Base-by-base conservation (phyloP, 148 eudicot genomes). In the Amaranthus palmeri region DNA sequence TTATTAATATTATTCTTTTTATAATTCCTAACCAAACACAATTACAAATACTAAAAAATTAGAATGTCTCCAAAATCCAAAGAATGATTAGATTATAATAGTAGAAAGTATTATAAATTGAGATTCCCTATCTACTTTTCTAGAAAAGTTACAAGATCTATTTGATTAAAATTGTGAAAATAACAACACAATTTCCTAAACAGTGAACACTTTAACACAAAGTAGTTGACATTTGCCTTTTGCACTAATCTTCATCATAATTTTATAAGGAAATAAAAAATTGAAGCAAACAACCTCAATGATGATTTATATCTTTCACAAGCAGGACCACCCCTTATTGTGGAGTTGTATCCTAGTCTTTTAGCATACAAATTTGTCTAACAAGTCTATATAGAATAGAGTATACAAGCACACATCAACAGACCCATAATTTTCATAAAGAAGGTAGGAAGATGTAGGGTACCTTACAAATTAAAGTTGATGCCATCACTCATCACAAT, bases 271-370 rank as follows among this genome's bases (percentile, higher is more conserved):
- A 6, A 6, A 15, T 61, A 46, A 54, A 42, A 6, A 6, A 15
- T 15, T 15, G 54, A 57, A 63, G 18, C 76, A 63, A 61, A 17
- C 53, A 72, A 42, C 61, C 61, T 17, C 36, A 72, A 72, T 72
- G 61, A 72, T 54, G 61, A 11, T 59, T 40, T 61, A 36, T 11
- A 41, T 12, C 47, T 44, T 10, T 15, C 11, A 67, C 15, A 17
- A 57, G 3, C 5, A 71, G 74, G 74, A 59, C 74, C 74, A 59
- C 73, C 43, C n/a, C 4, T 11, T 11, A 55, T 11, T 69, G 36
- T 25, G 13, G 5, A 47, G 6, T 40, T 9, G 1, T 43, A 65
- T 65, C 66, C 14, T 6, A 62, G 12, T 62, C 36, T 43, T 65
- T 49, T 4, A n/a, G 13, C 15, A 65, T 7, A 40, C n/a, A 4